Evolutionary conservation across 139 green algal species (phyloP).

Genomic region (Coccomyxa sp.): DNA sequence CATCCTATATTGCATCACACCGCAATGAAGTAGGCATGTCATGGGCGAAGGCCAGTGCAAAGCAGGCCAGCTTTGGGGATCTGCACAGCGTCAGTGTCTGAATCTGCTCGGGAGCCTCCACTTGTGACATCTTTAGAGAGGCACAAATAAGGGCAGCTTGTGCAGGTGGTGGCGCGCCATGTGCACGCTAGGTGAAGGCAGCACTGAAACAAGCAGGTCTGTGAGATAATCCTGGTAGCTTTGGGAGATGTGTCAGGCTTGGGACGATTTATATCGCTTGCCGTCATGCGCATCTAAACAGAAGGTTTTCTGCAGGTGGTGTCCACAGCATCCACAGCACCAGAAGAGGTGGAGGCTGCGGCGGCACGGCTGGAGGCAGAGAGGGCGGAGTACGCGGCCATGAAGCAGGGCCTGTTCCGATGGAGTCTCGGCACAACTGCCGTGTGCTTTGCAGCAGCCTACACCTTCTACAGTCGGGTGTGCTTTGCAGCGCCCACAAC

Average conservation of each 20-base stretch:
- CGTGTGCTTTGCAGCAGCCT: constrained; percentile 32
- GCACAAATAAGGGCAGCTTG: background rate
- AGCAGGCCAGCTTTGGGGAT: too few species aligned
- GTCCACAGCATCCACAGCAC: constrained; percentile 2
- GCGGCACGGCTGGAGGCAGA: constrained; percentile 31
- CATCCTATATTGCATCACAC: background rate
- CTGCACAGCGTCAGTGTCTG: background rate
- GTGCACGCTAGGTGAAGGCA: background rate
- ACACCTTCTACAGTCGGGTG: constrained; percentile 48
- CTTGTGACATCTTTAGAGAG: background rate
- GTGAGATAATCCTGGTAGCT: too few species aligned
- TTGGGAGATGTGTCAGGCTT: too few species aligned
- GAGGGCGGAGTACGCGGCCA: constrained; percentile 49
- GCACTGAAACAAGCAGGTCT: too few species aligned
- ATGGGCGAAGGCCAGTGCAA: background rate
- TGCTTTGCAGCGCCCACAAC: background rate
- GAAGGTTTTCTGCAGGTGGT: too few species aligned
- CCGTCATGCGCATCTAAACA: too few species aligned
- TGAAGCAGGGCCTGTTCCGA: constrained; percentile 59
- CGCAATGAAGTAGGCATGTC: background rate
- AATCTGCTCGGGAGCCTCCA: background rate
- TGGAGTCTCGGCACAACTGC: constrained; percentile 50
- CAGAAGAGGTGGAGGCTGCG: constrained; percentile 24
- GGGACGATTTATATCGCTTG: too few species aligned
- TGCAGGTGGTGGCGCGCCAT: too few species aligned